Percentiles rank a stretch among this genome's conserved stretches.
phyloP scores from a whole-genome alignment of 139 green algal genomes.

The Bryopsis sp. region DNA sequence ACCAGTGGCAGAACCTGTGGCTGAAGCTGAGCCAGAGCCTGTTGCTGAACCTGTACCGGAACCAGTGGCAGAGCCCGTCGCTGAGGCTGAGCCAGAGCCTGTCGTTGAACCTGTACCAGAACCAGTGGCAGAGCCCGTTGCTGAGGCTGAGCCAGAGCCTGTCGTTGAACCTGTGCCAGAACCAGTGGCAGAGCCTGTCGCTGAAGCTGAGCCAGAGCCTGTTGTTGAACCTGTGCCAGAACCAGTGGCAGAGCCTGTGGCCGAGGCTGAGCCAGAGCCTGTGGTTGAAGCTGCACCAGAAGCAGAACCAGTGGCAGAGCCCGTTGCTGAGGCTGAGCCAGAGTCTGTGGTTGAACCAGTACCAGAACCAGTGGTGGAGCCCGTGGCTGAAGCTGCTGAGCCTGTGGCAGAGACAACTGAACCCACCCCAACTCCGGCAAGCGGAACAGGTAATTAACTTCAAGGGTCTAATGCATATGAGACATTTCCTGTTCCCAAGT shows the following conservation, averaged over 20 bases:
- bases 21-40: not conserved
- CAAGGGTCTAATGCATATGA: not conserved
- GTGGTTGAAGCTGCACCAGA: not conserved
- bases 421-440: not conserved
- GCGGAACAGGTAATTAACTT: not conserved
- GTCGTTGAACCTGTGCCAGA: not conserved
- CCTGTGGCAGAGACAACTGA: not conserved
- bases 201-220: not conserved
- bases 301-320: not conserved
- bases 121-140: no score
- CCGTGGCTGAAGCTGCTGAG: not conserved
- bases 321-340: not conserved
- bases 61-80: not conserved
- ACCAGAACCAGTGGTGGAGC: not conserved
- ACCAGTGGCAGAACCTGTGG: not conserved
- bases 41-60: no score
- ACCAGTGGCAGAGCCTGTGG: conserved; percentile 6
- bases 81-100: not conserved
- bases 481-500: not conserved
- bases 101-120: not conserved
- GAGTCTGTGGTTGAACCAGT: not conserved
- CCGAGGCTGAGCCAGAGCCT: conserved; percentile 2
- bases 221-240: conserved; percentile 1
- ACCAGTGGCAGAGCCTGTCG: not conserved
- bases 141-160: no score